Percentiles rank a stretch among this genome's conserved stretches.
These are phyloP conservation scores for Tolypocladium capitatum DNA, from an alignment of 2,329 filamentous ascomycete species.

Conservation along the genomic window DNA sequence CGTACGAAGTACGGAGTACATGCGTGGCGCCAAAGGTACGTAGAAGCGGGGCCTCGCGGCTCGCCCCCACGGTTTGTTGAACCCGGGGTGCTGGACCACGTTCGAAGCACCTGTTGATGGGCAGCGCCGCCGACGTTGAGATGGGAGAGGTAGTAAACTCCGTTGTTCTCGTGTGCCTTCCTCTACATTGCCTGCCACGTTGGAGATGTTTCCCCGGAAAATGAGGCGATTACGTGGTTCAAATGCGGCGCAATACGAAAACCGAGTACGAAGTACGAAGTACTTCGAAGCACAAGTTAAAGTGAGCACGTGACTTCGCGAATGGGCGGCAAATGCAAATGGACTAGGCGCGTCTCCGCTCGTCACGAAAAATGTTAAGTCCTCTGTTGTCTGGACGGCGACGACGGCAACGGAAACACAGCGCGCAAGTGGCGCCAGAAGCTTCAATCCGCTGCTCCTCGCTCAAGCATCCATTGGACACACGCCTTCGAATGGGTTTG, in stretches of 20 bases:
- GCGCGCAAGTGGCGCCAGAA: neutral
- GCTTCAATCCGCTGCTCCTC: neutral
- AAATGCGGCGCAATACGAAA: neutral
- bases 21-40: neutral
- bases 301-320: conserved; percentile 13
- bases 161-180: neutral
- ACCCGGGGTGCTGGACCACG: neutral
- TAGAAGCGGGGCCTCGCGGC: neutral
- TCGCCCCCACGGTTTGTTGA: neutral
- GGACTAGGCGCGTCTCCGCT: conserved; percentile 4
- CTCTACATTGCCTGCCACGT: too few species aligned
- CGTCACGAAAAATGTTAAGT: conserved; percentile 7
- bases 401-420: neutral
- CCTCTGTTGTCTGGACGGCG: neutral
- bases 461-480: too few species aligned
- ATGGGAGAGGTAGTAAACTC: neutral
- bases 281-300: too few species aligned
- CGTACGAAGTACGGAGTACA: neutral
- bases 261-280: too few species aligned
- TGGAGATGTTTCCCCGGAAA: too few species aligned
- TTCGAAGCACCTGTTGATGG: neutral
- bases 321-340: conserved; percentile 1
- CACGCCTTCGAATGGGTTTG: neutral
- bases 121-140: neutral
- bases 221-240: too few species aligned